These are phyloP conservation scores for Cardamine chenopodiifolia DNA, from an alignment of 345 rosid genomes.

Conservation along the genomic window DNA sequence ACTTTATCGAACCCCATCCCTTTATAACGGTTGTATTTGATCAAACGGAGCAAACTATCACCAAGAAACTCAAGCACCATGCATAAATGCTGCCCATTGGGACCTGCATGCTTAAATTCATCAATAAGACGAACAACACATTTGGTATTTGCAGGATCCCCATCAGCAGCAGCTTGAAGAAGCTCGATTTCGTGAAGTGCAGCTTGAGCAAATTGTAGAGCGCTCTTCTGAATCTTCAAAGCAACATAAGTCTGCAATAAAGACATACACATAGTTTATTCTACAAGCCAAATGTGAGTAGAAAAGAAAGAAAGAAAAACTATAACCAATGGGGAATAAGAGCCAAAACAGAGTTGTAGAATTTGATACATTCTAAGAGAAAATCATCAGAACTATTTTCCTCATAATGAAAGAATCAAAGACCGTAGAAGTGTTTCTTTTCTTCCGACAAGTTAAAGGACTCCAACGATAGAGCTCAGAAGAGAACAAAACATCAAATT, in stretches of 20 bases:
- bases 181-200: slow-evolving; percentile 89
- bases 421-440: not conserved
- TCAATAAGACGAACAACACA: slow-evolving; percentile 76
- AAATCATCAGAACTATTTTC: not conserved
- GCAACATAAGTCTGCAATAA: slow-evolving; percentile 71
- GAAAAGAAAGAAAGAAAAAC: no score
- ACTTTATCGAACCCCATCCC: slow-evolving; percentile 76
- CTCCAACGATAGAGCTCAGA: not conserved
- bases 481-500: slow-evolving; percentile 4
- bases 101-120: slow-evolving; percentile 85
- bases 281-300: not conserved
- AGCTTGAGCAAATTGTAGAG: slow-evolving; percentile 89
- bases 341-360: slow-evolving; percentile 3
- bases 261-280: not conserved
- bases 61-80: slow-evolving; percentile 99
- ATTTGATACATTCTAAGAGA: not conserved
- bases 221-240: slow-evolving; percentile 96
- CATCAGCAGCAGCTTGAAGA: slow-evolving; percentile 66
- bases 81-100: slow-evolving; percentile 94
- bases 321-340: no score
- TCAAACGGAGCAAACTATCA: slow-evolving; percentile 83
- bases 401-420: slow-evolving; percentile 2
- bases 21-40: slow-evolving; percentile 73
- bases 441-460: not conserved
- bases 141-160: slow-evolving; percentile 67